Evolutionary conservation across 75 land plant species (phyloP).

Genomic region (Ceratopteris richardii): DNA sequence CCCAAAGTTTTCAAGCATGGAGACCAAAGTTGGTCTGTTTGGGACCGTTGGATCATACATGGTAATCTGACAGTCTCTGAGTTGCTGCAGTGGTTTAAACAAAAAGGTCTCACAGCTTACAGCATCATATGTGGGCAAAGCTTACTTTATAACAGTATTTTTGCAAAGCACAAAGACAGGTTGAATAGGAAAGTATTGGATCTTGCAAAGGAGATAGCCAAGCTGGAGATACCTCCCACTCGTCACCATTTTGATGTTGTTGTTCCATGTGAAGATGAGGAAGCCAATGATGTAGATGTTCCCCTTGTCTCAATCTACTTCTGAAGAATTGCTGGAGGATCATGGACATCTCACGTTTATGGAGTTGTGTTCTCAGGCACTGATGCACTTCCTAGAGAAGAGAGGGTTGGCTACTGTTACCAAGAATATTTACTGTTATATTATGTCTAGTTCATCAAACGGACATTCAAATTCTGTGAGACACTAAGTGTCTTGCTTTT

Average conservation of each 20-base stretch:
- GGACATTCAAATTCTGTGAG: no score
- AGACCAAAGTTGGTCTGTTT: slow-evolving; percentile 3
- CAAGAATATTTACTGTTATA: no score
- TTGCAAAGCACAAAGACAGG: slow-evolving; percentile 67
- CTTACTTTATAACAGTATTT: slow-evolving; percentile 75
- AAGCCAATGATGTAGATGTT: slow-evolving; percentile 28
- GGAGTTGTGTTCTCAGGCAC: no score
- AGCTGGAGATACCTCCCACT: slow-evolving; percentile 22
- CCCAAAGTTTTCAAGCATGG: slow-evolving; percentile 11
- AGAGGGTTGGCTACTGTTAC: no score
- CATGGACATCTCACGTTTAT: no score
- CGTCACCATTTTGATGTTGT: slow-evolving; percentile 33
- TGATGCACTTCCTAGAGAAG: no score
- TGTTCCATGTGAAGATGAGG: slow-evolving; percentile 33
- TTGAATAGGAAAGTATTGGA: slow-evolving; percentile 51
- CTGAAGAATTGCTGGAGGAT: slow-evolving; percentile 10
- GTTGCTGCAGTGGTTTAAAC: slow-evolving; percentile 59
- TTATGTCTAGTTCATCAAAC: no score
- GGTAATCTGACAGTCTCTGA: slow-evolving; percentile 38
- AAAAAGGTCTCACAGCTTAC: slow-evolving; percentile 67
- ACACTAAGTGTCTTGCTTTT: no score
- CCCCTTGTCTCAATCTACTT: slow-evolving; percentile 31
- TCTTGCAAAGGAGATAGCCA: slow-evolving; percentile 25
- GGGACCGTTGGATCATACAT: slow-evolving; percentile 12
- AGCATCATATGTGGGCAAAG: slow-evolving; percentile 77